Percentiles rank a stretch among this genome's conserved stretches.
phyloP scores from a whole-genome alignment of 2,329 filamentous ascomycete genomes.

The Xenosphaeropsis pyriputrescens region DNA sequence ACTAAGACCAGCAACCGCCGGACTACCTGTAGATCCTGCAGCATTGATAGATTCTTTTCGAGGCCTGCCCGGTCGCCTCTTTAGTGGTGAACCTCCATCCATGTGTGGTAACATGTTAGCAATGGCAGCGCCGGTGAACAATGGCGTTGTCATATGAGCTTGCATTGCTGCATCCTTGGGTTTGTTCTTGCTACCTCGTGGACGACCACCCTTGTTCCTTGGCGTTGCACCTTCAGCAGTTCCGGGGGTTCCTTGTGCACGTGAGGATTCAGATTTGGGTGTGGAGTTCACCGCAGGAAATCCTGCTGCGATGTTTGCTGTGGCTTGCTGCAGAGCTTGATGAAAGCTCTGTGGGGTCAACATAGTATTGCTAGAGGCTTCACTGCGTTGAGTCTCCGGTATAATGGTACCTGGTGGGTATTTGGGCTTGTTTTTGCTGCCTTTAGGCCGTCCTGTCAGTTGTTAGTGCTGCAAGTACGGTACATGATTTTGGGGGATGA shows the following conservation, averaged over 20 bases:
- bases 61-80: background rate
- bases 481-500: no score
- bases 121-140: background rate
- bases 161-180: slow-evolving; percentile 18
- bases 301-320: background rate
- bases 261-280: background rate
- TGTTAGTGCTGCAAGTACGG: no score
- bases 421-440: slow-evolving; percentile 34
- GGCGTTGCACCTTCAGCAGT: slow-evolving; percentile 5
- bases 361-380: no score
- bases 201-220: slow-evolving; percentile 23
- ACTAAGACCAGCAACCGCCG: slow-evolving; percentile 12
- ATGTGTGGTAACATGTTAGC: background rate
- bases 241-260: no score
- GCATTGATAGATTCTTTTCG: background rate
- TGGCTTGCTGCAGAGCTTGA: background rate
- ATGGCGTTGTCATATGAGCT: background rate
- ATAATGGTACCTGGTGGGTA: slow-evolving; percentile 6
- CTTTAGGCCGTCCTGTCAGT: slow-evolving; percentile 28
- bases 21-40: background rate
- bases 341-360: no score
- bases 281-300: slow-evolving; percentile 1
- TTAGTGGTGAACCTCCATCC: slow-evolving; percentile 1
- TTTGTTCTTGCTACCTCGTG: slow-evolving; percentile 36
- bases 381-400: no score